phyloP scores from a whole-genome alignment of 2,329 filamentous ascomycete species.

The Penicillium olsonii region DNA sequence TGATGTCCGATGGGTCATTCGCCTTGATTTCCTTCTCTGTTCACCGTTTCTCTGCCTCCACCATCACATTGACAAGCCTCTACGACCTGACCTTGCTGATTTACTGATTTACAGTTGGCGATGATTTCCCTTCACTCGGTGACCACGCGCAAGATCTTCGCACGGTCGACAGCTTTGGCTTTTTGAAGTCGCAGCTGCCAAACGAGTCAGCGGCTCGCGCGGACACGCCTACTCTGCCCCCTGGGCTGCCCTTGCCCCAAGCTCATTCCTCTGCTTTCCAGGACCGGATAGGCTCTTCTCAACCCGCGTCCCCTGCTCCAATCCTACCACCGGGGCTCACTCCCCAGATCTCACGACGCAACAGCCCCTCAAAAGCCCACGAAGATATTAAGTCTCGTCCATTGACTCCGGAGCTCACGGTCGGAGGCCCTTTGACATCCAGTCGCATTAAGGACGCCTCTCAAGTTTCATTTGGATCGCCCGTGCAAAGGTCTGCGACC shows the following conservation, averaged over 20 bases:
- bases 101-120: constrained; percentile 39
- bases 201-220: constrained; percentile 35
- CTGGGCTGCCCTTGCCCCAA: constrained; percentile 45
- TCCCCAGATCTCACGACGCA: constrained; percentile 26
- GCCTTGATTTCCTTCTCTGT: background rate
- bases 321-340: constrained; percentile 32
- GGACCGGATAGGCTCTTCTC: constrained; percentile 32
- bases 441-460: constrained; percentile 32
- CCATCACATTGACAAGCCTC: constrained; percentile 12
- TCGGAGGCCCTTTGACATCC: constrained; percentile 22
- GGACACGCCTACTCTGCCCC: constrained; percentile 43
- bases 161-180: constrained; percentile 38
- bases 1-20: constrained; percentile 6
- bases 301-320: constrained; percentile 31
- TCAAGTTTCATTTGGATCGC: constrained; percentile 46
- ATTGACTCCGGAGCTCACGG: constrained; percentile 30
- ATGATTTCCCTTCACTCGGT: constrained; percentile 51
- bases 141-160: constrained; percentile 38
- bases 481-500: constrained; percentile 35
- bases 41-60: constrained; percentile 7
- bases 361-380: constrained; percentile 31
- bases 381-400: constrained; percentile 25
- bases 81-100: constrained; percentile 33
- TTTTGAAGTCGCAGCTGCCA: constrained; percentile 38
- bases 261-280: constrained; percentile 41